phyloP scores from a whole-genome alignment of 2,329 filamentous ascomycete genomes.

The Neopestalotiopsis sp. region DNA sequence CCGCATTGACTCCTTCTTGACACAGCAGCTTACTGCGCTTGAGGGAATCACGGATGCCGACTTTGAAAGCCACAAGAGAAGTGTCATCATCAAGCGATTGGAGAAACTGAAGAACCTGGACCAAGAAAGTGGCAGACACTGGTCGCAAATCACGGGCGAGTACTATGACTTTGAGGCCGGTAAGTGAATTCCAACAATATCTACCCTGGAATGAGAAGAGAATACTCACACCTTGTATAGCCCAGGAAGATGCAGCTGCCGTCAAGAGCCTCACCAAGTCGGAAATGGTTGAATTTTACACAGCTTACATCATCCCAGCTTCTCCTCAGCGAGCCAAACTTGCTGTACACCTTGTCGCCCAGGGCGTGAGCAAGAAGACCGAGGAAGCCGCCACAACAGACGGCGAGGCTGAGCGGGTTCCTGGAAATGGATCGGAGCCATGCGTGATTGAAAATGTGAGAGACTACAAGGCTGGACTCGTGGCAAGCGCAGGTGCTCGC shows the following conservation, averaged over 20 bases:
- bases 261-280: slow-evolving; percentile 78
- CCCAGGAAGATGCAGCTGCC: slow-evolving; percentile 75
- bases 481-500: slow-evolving; percentile 73
- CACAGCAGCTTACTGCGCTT: slow-evolving; percentile 17
- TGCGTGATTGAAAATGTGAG: slow-evolving; percentile 78
- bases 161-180: slow-evolving; percentile 89
- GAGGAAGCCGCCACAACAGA: slow-evolving; percentile 47
- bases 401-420: slow-evolving; percentile 38
- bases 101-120: slow-evolving; percentile 93
- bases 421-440: slow-evolving; percentile 57
- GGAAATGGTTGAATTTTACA: slow-evolving; percentile 82
- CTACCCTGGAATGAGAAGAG: too few species aligned
- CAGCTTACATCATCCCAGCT: slow-evolving; percentile 74
- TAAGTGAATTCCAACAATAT: slow-evolving; percentile 48
- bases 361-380: slow-evolving; percentile 54
- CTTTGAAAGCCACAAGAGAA: slow-evolving; percentile 91
- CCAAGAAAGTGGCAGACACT: slow-evolving; percentile 82
- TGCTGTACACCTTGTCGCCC: slow-evolving; percentile 82
- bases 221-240: slow-evolving; percentile 43
- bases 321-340: slow-evolving; percentile 81
- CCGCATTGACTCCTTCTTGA: slow-evolving; percentile 85
- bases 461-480: slow-evolving; percentile 78
- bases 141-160: slow-evolving; percentile 84
- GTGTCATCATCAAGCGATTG: slow-evolving; percentile 82
- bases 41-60: slow-evolving; percentile 72